Evolutionary conservation across 495 filamentous ascomycete genomes (phyloP).

Genomic region (Parmelia sp.): DNA sequence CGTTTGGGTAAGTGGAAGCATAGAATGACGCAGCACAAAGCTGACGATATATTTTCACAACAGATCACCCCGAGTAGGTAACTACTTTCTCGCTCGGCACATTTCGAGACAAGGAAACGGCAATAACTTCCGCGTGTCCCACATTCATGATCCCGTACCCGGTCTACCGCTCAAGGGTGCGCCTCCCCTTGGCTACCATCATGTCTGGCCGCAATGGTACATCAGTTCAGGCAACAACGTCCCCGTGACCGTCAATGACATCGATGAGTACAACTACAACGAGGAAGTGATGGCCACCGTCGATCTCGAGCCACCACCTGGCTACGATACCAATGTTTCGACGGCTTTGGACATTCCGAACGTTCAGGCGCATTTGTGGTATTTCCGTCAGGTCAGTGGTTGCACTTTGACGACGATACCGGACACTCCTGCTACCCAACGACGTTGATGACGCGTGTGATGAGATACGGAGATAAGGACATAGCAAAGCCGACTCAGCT

Average conservation of each 20-base stretch:
- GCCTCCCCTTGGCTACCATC: neutral
- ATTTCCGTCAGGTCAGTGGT: conserved; percentile 1
- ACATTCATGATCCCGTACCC: neutral
- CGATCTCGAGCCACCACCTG: neutral
- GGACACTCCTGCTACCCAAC: neutral
- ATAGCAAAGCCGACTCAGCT: no score
- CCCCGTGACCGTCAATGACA: neutral
- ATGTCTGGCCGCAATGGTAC: neutral
- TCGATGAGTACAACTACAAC: neutral
- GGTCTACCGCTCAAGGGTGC: neutral
- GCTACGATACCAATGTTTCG: neutral
- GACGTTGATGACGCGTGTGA: neutral
- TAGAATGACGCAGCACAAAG: neutral
- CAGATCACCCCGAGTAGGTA: neutral
- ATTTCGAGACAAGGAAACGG: neutral
- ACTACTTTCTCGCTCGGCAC: conserved; percentile 2
- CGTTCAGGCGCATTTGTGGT: neutral
- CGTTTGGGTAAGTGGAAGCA: neutral
- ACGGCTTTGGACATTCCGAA: neutral
- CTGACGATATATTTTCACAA: neutral
- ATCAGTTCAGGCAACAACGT: neutral
- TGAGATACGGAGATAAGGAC: neutral
- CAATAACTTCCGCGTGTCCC: neutral
- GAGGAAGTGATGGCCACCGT: neutral
- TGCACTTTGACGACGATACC: neutral